Conservation (phyloP, 2,329 filamentous ascomycete species). For the Fusarium mexicanum region DNA sequence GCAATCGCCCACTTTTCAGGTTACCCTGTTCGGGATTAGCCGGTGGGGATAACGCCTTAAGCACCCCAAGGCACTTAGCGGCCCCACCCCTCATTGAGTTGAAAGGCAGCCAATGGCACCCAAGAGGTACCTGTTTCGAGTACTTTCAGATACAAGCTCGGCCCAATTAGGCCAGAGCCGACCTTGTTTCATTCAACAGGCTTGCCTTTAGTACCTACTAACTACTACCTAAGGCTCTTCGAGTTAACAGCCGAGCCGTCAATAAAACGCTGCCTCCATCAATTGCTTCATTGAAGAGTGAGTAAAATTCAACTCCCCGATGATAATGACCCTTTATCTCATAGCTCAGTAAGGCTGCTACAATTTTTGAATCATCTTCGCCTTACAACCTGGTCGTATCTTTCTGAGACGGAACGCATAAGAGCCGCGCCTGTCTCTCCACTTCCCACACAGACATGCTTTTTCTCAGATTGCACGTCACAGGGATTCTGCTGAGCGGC, state of each 20-base stretch:
- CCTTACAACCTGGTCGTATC: constrained; percentile 11
- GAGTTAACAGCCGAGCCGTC: not conserved
- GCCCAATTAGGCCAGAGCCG: constrained; percentile 13
- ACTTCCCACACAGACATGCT: constrained; percentile 24
- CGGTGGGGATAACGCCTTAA: not conserved
- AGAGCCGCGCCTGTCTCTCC: constrained; percentile 24
- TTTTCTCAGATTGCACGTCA: constrained; percentile 28
- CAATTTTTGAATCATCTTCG: constrained; percentile 10
- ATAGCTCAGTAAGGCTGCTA: not conserved
- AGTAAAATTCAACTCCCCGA: not conserved
- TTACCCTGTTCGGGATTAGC: constrained; percentile 26
- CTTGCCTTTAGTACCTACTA: not conserved
- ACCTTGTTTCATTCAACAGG: not conserved
- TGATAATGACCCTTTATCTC: not conserved
- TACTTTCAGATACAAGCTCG: constrained; percentile 27
- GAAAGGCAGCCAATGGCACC: constrained; percentile 20
- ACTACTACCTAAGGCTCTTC: not conserved
- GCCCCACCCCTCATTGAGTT: constrained; percentile 1
- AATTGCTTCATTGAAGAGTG: not conserved
- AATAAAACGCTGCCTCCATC: not conserved
- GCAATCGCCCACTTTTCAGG: constrained; percentile 18
- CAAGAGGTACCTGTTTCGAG: constrained; percentile 32
- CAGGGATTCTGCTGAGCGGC: constrained; percentile 35
- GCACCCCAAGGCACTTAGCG: constrained; percentile 11
- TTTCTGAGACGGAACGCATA: constrained; percentile 28